Evolutionary conservation across 2,329 filamentous ascomycete genomes (phyloP).

Genomic region (Arthrobotrys sinensis): DNA sequence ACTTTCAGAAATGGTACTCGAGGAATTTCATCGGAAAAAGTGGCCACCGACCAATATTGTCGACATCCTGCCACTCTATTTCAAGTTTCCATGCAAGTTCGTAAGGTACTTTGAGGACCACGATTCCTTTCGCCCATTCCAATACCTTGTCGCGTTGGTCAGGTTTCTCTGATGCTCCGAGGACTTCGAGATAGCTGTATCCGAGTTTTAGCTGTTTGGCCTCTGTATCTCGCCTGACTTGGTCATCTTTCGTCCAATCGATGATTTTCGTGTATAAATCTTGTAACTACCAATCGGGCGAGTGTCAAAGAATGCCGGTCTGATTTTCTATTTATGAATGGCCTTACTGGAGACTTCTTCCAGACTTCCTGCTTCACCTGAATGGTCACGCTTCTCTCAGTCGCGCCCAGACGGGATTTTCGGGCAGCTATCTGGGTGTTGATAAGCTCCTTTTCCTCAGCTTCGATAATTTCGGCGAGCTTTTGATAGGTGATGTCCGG

Average conservation of each 20-base stretch:
- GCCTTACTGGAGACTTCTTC: conserved; percentile 66
- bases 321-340: background rate
- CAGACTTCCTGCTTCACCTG: conserved; percentile 92
- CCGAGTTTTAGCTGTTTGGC: conserved; percentile 88
- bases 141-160: conserved; percentile 80
- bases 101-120: conserved; percentile 93
- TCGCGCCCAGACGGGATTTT: conserved; percentile 87
- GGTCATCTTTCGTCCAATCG: conserved; percentile 91
- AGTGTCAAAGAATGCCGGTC: background rate
- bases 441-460: conserved; percentile 88
- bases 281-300: conserved; percentile 73
- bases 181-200: conserved; percentile 81
- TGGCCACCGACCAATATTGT: conserved; percentile 72
- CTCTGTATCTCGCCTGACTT: conserved; percentile 85
- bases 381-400: conserved; percentile 83
- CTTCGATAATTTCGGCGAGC: conserved; percentile 86
- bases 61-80: conserved; percentile 88
- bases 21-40: background rate
- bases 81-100: conserved; percentile 91
- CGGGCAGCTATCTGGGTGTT: conserved; percentile 92
- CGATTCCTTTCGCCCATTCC: conserved; percentile 89
- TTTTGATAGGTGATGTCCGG: conserved; percentile 85
- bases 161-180: conserved; percentile 78
- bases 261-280: conserved; percentile 85
- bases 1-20: conserved; percentile 23